phyloP scores from a whole-genome alignment of 2,329 filamentous ascomycete species.

The Xylaria multiplex region DNA sequence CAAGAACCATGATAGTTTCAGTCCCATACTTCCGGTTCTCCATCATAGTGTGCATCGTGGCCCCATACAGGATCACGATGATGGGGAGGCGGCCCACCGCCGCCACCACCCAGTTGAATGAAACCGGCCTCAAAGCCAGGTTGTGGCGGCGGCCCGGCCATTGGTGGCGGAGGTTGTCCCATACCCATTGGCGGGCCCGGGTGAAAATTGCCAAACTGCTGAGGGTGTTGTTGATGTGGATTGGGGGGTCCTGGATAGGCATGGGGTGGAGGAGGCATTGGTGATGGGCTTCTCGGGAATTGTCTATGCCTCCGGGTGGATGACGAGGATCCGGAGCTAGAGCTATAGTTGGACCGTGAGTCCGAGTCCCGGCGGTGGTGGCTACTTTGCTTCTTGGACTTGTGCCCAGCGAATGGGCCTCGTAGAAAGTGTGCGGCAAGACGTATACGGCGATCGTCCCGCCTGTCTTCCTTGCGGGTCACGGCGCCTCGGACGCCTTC shows the following conservation, averaged over 20 bases:
- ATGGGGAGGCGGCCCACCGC: constrained; percentile 33
- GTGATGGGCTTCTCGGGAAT: constrained; percentile 22
- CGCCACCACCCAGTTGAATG: constrained; percentile 42
- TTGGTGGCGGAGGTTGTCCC: constrained; percentile 35
- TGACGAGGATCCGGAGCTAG: constrained; percentile 30
- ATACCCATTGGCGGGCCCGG: constrained; percentile 29
- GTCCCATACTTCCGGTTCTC: constrained; percentile 29
- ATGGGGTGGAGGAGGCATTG: constrained; percentile 26
- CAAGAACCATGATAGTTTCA: constrained; percentile 8
- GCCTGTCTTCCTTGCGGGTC: constrained; percentile 42
- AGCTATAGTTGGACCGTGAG: constrained; percentile 31
- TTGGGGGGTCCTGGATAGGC: constrained; percentile 22
- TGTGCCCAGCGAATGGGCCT: constrained; percentile 46
- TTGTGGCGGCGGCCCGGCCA: constrained; percentile 26
- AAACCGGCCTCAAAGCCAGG: constrained; percentile 45
- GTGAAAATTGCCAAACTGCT: constrained; percentile 30
- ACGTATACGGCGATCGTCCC: constrained; percentile 40
- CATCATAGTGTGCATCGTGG: constrained; percentile 18
- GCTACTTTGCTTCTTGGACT: constrained; percentile 39
- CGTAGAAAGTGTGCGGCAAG: constrained; percentile 47
- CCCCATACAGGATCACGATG: constrained; percentile 37
- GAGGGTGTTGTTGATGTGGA: constrained; percentile 26
- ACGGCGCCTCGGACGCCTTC: constrained; percentile 46
- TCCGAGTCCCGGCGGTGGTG: constrained; percentile 30
- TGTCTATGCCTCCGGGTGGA: constrained; percentile 28